Evolutionary conservation across 306 rosid genomes (phyloP).

Genomic region (Malus fusca): DNA sequence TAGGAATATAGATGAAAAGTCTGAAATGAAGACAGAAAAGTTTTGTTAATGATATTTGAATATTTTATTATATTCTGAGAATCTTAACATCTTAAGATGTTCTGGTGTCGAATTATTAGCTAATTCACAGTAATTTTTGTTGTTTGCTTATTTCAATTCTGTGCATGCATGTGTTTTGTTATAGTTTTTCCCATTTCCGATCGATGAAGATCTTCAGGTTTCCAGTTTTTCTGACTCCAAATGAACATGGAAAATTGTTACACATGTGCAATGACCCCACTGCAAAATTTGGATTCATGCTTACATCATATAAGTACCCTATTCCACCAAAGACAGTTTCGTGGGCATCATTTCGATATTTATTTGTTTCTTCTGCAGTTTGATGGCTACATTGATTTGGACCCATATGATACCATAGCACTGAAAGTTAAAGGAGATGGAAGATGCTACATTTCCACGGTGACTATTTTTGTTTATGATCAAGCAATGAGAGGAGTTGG

Average conservation of each 20-base stretch:
- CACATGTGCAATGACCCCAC: not conserved
- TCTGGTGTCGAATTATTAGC: not conserved
- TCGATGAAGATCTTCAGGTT: not conserved
- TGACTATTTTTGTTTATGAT: constrained; percentile 23
- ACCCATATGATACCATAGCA: constrained; percentile 76
- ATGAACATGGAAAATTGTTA: not conserved
- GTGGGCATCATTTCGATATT: not conserved
- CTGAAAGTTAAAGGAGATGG: constrained; percentile 87
- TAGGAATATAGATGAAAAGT: not conserved
- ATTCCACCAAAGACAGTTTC: not conserved
- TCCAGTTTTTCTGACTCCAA: not conserved
- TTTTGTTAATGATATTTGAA: not conserved
- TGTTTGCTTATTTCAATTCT: not conserved
- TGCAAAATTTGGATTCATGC: not conserved
- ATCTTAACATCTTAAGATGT: not conserved
- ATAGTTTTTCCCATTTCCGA: not conserved
- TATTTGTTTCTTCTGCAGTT: constrained; percentile 42
- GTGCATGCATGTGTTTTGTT: not conserved
- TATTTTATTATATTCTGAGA: not conserved
- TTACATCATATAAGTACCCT: not conserved
- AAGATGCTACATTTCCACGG: constrained; percentile 86
- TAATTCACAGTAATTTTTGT: not conserved
- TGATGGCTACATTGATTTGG: constrained; percentile 84
- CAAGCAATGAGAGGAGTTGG: not conserved
- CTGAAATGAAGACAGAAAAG: not conserved